A percentile compares a stretch with the other conserved stretches of the same genome.
Evolutionary conservation across 2,329 filamentous ascomycete genomes (phyloP).

Genomic region (Calycina marina): DNA sequence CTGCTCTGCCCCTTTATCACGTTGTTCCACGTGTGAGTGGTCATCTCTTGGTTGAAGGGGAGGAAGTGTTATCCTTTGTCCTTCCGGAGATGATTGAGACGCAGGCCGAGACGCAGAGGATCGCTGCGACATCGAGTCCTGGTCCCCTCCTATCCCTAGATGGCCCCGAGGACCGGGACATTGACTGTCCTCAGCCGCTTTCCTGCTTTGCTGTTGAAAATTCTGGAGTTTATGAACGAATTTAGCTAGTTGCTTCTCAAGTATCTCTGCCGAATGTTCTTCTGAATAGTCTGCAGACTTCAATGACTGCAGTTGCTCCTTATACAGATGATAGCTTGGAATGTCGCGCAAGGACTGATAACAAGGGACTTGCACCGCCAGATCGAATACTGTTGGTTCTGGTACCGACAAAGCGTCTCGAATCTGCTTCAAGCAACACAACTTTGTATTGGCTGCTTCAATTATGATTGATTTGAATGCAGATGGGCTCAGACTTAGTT

Average conservation of each 20-base stretch:
- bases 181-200: constrained; percentile 31
- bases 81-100: constrained; percentile 29
- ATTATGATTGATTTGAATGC: too few species aligned
- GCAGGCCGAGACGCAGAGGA: constrained; percentile 39
- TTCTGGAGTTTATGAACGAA: constrained; percentile 23
- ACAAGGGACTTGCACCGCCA: constrained; percentile 27
- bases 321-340: constrained; percentile 17
- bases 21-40: constrained; percentile 13
- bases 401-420: too few species aligned
- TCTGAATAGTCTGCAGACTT: constrained; percentile 17
- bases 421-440: too few species aligned
- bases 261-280: constrained; percentile 16
- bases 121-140: constrained; percentile 51
- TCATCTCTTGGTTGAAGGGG: constrained; percentile 23
- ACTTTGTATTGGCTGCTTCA: too few species aligned
- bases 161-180: constrained; percentile 39
- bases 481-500: constrained; percentile 9
- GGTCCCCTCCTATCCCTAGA: constrained; percentile 39
- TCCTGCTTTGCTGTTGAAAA: constrained; percentile 23
- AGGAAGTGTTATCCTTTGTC: constrained; percentile 20
- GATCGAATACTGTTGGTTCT: constrained; percentile 22
- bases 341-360: constrained; percentile 22
- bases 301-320: constrained; percentile 19
- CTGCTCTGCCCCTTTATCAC: constrained; percentile 13
- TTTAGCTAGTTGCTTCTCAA: constrained; percentile 19